Conservation (phyloP, 2,329 filamentous ascomycete genomes). For the Colletotrichum scovillei region DNA sequence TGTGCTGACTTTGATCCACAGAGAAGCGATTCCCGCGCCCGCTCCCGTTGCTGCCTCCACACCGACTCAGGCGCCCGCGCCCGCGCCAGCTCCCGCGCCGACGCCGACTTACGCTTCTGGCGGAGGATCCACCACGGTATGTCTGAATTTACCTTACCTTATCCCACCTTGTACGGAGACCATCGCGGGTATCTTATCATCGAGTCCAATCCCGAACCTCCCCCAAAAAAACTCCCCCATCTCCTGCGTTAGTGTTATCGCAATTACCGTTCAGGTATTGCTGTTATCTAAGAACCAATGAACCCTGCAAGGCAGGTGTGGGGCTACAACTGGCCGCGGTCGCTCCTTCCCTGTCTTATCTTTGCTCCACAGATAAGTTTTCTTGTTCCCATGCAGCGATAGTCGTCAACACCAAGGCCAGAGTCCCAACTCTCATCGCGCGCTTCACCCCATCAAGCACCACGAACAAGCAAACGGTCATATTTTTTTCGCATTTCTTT, state of each 20-base stretch:
- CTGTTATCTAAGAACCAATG: not conserved
- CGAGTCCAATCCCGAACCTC: not conserved
- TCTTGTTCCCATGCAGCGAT: not conserved
- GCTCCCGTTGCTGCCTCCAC: slow-evolving; percentile 18
- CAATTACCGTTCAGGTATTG: not conserved
- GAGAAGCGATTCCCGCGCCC: slow-evolving; percentile 27
- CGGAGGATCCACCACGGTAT: slow-evolving; percentile 27
- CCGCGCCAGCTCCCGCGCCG: slow-evolving; percentile 22
- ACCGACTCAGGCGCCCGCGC: slow-evolving; percentile 13
- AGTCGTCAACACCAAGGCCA: not conserved
- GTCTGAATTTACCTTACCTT: slow-evolving; percentile 6
- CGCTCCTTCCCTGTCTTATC: slow-evolving; percentile 13
- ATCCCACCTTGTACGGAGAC: slow-evolving; percentile 2
- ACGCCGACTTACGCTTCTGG: slow-evolving; percentile 28
- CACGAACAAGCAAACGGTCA: not conserved
- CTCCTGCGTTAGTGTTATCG: not conserved
- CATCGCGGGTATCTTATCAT: not conserved
- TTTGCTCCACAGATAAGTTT: slow-evolving; percentile 27
- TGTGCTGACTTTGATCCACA: slow-evolving; percentile 29
- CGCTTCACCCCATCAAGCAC: slow-evolving; percentile 48
- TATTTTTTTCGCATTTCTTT: not conserved
- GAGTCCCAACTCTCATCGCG: slow-evolving; percentile 17
- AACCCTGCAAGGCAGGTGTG: not conserved
- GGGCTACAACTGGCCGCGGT: not conserved
- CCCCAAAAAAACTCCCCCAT: not conserved